Evolutionary conservation across 352 stramenopile species (phyloP).

Genomic region (Phytopythium litorale): DNA sequence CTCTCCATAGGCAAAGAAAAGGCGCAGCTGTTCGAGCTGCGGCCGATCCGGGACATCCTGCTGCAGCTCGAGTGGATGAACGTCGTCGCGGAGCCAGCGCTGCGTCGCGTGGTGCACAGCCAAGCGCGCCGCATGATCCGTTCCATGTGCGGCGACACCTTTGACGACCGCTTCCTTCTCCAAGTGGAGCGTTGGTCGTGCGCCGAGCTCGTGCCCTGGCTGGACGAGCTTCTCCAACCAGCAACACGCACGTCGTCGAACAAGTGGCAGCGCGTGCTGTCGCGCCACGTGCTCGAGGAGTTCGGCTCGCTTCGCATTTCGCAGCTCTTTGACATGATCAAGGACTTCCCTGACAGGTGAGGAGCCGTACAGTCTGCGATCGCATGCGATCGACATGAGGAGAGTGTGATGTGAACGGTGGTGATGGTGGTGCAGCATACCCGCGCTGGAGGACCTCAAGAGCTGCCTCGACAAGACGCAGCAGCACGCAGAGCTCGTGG

Average conservation of each 20-base stretch:
- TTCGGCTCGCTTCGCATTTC: conserved; percentile 80
- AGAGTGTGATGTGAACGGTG: neutral
- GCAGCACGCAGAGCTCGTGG: conserved; percentile 78
- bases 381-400: neutral
- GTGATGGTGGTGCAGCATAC: conserved; percentile 26
- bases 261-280: conserved; percentile 47
- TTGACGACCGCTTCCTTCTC: conserved; percentile 36
- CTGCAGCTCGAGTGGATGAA: conserved; percentile 57
- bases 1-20: conserved; percentile 33
- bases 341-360: conserved; percentile 92
- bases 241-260: conserved; percentile 11
- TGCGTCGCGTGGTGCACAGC: conserved; percentile 46
- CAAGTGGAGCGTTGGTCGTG: conserved; percentile 50
- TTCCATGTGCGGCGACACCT: conserved; percentile 45
- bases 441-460: conserved; percentile 63
- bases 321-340: conserved; percentile 97
- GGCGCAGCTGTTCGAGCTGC: conserved; percentile 42
- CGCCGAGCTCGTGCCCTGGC: conserved; percentile 53
- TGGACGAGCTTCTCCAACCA: conserved; percentile 43
- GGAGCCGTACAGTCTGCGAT: neutral
- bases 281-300: conserved; percentile 47
- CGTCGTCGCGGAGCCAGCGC: conserved; percentile 39
- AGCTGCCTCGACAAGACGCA: conserved; percentile 82
- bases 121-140: conserved; percentile 53
- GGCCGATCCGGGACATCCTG: conserved; percentile 41